phyloP scores from a whole-genome alignment of 371 early-diverging fungal genomes.

The Blyttiomyces sp. region DNA sequence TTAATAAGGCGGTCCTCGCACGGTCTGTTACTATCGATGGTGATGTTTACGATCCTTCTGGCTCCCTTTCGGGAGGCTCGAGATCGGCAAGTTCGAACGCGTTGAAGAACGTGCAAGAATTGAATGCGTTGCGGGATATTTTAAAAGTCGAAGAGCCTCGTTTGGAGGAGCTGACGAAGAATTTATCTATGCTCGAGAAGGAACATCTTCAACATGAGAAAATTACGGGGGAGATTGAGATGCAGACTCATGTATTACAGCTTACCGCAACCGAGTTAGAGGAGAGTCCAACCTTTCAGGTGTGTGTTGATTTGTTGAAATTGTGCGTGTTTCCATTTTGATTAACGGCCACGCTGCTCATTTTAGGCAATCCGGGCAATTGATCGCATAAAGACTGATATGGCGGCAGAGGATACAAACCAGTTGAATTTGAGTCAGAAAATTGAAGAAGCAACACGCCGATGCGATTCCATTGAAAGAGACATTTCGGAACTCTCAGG shows the following conservation, averaged over 20 bases:
- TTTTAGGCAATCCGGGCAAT: constrained; percentile 11
- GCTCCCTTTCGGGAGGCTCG: constrained; percentile 97
- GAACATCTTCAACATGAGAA: not conserved
- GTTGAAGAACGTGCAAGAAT: not conserved
- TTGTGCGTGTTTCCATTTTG: not conserved
- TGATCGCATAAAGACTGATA: constrained; percentile 1
- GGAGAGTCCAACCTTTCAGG: constrained; percentile 10
- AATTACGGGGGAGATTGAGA: constrained; percentile 6
- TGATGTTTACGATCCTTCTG: constrained; percentile 97
- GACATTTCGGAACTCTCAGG: constrained; percentile 86
- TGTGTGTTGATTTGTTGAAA: not conserved
- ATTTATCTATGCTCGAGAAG: no score
- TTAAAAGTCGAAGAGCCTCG: no score
- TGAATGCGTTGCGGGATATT: constrained; percentile 9
- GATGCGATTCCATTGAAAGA: constrained; percentile 52
- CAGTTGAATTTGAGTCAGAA: no score
- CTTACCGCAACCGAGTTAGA: constrained; percentile 31
- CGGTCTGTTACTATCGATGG: constrained; percentile 97
- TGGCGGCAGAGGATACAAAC: constrained; percentile 5
- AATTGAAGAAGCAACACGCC: constrained; percentile 16
- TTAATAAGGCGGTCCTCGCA: constrained; percentile 70
- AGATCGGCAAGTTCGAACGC: constrained; percentile 58
- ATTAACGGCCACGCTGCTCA: no score
- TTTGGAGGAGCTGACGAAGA: no score
- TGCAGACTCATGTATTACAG: constrained; percentile 43